A percentile compares a stretch with the other conserved stretches of the same genome.
These are phyloP conservation scores for Venturia asperata DNA, from an alignment of 2,329 filamentous ascomycete genomes.

Conservation along the genomic window DNA sequence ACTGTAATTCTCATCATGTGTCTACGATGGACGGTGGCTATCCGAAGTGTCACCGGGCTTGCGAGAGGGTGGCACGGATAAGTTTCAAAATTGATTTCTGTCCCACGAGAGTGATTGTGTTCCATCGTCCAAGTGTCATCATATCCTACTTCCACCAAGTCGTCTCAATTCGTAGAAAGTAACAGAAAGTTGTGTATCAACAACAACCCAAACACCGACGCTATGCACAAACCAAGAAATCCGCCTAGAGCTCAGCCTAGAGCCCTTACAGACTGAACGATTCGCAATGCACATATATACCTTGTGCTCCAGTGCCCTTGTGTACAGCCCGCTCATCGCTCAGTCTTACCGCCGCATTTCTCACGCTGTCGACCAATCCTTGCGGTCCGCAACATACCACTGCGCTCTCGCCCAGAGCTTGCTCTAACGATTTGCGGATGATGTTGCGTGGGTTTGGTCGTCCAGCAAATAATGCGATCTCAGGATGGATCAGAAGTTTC, in stretches of 20 bases:
- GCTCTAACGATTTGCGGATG: slow-evolving; percentile 50
- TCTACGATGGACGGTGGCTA: too few relatives aligned
- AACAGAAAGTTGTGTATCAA: not conserved
- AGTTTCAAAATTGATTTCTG: too few relatives aligned
- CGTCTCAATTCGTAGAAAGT: not conserved
- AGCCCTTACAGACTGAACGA: slow-evolving; percentile 39
- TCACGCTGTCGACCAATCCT: slow-evolving; percentile 49
- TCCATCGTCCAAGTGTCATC: too few relatives aligned
- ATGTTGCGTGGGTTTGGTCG: slow-evolving; percentile 47
- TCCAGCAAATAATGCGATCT: slow-evolving; percentile 39
- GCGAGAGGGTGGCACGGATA: too few relatives aligned
- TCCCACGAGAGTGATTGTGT: too few relatives aligned
- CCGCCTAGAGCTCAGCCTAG: not conserved
- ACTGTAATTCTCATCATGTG: too few relatives aligned
- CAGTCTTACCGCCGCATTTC: slow-evolving; percentile 47
- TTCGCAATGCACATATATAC: slow-evolving; percentile 55
- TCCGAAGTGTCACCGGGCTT: too few relatives aligned
- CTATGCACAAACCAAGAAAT: not conserved
- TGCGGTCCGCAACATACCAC: slow-evolving; percentile 56
- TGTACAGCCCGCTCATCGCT: slow-evolving; percentile 61
- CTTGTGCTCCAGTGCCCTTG: slow-evolving; percentile 60
- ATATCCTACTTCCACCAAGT: not conserved
- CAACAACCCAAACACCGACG: not conserved
- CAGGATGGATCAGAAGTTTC: slow-evolving; percentile 28
- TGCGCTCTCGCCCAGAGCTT: slow-evolving; percentile 54